A percentile compares a stretch with the other conserved stretches of the same genome.
These are phyloP conservation scores for Plasmodium fragile DNA, from an alignment of 169 alveolate species.

Conservation along the genomic window DNA sequence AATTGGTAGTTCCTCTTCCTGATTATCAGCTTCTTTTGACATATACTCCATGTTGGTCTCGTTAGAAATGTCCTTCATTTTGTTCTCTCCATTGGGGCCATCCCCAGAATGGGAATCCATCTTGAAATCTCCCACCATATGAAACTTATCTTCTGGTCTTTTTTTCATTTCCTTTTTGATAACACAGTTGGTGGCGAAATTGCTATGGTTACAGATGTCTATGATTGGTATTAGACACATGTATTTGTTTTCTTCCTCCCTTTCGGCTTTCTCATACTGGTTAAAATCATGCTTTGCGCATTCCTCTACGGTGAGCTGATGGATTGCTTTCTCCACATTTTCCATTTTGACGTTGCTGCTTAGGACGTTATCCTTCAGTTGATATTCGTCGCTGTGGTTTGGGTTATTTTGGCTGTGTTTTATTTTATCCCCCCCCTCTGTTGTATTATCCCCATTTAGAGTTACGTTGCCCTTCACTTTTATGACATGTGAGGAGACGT, in stretches of 20 bases:
- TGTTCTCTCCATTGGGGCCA: neutral
- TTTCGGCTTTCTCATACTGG: slow-evolving; percentile 63
- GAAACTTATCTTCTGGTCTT: neutral
- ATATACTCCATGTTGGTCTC: neutral
- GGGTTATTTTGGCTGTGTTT: neutral
- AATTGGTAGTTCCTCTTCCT: neutral
- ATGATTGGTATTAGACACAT: slow-evolving; percentile 72
- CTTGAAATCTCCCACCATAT: neutral
- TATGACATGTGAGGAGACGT: slow-evolving; percentile 55
- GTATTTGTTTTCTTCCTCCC: slow-evolving; percentile 40
- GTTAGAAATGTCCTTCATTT: neutral
- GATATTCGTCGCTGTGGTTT: neutral
- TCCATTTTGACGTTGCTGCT: slow-evolving; percentile 51
- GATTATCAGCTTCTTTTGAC: neutral
- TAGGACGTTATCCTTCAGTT: slow-evolving; percentile 30
- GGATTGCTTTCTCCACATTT: neutral
- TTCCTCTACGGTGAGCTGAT: slow-evolving; percentile 19
- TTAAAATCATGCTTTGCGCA: slow-evolving; percentile 50
- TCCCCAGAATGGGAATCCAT: neutral
- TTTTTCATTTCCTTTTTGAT: slow-evolving; percentile 27
- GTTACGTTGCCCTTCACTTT: slow-evolving; percentile 8
- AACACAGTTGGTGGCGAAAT: slow-evolving; percentile 7
- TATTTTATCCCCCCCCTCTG: neutral
- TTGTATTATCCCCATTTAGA: neutral
- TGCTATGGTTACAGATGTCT: slow-evolving; percentile 72